A percentile compares a stretch with the other conserved stretches of the same genome.
These are phyloP conservation scores for Euphrasia arctica DNA, from an alignment of 305 asterid genomes.

Conservation along the genomic window DNA sequence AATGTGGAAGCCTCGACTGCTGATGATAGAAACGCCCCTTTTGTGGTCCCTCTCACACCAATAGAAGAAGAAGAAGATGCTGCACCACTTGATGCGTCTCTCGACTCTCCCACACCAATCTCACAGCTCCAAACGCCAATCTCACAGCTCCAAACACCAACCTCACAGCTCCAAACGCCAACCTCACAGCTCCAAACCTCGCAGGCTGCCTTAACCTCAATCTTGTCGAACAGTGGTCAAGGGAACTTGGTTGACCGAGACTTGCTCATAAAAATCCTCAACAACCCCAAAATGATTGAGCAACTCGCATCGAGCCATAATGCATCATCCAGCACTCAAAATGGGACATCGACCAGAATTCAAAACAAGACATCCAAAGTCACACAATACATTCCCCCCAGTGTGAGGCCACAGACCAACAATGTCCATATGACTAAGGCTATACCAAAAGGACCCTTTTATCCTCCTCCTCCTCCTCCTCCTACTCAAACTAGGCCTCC, in stretches of 20 bases:
- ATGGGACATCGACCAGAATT: background rate
- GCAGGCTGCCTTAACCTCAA: slow-evolving; percentile 41
- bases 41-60: slow-evolving; percentile 47
- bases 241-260: slow-evolving; percentile 43
- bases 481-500: slow-evolving; percentile 32
- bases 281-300: slow-evolving; percentile 48
- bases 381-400: slow-evolving; percentile 27
- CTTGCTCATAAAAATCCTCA: slow-evolving; percentile 51
- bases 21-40: slow-evolving; percentile 35
- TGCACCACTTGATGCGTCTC: slow-evolving; percentile 18
- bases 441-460: slow-evolving; percentile 30
- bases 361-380: slow-evolving; percentile 17
- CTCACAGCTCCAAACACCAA: too few relatives aligned
- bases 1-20: slow-evolving; percentile 24
- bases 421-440: slow-evolving; percentile 18
- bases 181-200: slow-evolving; percentile 31
- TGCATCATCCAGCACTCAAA: slow-evolving; percentile 19
- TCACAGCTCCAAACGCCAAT: too few relatives aligned
- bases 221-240: slow-evolving; percentile 30
- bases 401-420: slow-evolving; percentile 19
- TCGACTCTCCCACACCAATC: slow-evolving; percentile 19
- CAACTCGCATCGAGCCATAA: slow-evolving; percentile 37
- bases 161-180: background rate
- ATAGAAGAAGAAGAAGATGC: slow-evolving; percentile 62
- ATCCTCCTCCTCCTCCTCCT: slow-evolving; percentile 36